Percentiles rank a stretch among this genome's conserved stretches.
These are phyloP conservation scores for Melanopsichium pennsylvanicum DNA, from an alignment of 1,284 basidiomycete genomes.

Conservation along the genomic window DNA sequence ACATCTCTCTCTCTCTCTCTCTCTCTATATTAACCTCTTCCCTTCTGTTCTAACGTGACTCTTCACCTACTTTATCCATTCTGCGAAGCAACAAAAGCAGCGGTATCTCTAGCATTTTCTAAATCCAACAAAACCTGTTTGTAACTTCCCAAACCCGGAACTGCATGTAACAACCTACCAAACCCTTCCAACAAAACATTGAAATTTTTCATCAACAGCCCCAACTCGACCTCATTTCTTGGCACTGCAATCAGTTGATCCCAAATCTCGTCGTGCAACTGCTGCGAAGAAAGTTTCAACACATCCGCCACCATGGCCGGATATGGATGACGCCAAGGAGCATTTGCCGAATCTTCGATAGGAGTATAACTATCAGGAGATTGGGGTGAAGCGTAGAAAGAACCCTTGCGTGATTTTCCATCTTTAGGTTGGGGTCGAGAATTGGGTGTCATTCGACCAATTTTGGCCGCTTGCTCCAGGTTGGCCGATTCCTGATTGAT, in stretches of 20 bases:
- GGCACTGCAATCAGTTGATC: slow-evolving; percentile 35
- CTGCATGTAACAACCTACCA: slow-evolving; percentile 30
- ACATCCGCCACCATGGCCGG: slow-evolving; percentile 41
- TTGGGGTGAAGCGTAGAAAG: slow-evolving; percentile 11
- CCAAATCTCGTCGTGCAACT: slow-evolving; percentile 46
- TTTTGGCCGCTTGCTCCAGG: slow-evolving; percentile 15
- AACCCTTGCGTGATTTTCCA: slow-evolving; percentile 24
- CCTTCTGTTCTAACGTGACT: too few species aligned
- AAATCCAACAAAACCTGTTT: slow-evolving; percentile 20
- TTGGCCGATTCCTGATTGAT: slow-evolving; percentile 32
- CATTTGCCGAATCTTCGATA: slow-evolving; percentile 36
- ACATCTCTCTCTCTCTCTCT: too few species aligned
- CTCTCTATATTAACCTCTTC: too few species aligned
- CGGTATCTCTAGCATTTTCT: slow-evolving; percentile 38
- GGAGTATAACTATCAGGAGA: too few species aligned
- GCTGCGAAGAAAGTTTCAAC: slow-evolving; percentile 22
- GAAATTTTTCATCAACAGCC: slow-evolving; percentile 29
- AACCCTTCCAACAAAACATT: slow-evolving; percentile 33
- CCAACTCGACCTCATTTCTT: slow-evolving; percentile 21
- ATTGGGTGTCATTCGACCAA: slow-evolving; percentile 7
- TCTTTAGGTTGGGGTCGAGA: slow-evolving; percentile 4
- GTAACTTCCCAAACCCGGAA: slow-evolving; percentile 34
- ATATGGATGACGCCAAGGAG: slow-evolving; percentile 45
- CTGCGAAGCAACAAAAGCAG: slow-evolving; percentile 38
- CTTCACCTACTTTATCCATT: neutral